phyloP scores from a whole-genome alignment of 495 filamentous ascomycete species.

The Terfezia claveryi region DNA sequence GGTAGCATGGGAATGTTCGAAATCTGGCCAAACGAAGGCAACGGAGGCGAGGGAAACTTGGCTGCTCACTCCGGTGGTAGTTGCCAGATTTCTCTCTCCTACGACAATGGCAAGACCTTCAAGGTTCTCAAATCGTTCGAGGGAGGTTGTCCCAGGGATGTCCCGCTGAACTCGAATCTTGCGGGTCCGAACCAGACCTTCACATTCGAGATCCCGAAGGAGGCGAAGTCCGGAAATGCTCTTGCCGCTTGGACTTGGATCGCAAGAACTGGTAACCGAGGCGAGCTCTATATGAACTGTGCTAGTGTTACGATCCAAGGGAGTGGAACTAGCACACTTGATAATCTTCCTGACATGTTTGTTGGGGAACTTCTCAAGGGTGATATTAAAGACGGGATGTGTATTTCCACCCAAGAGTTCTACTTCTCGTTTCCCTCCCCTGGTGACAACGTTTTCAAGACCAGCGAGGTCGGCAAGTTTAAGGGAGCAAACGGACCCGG shows the following conservation, averaged over 20 bases:
- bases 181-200: conserved; percentile 23
- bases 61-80: conserved; percentile 26
- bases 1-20: conserved; percentile 23
- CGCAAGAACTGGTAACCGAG: conserved; percentile 26
- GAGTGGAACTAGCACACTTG: conserved; percentile 13
- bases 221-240: conserved; percentile 22
- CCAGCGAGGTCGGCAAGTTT: background rate
- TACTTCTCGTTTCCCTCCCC: conserved; percentile 10
- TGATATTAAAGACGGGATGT: conserved; percentile 9
- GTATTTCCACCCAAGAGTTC: conserved; percentile 8
- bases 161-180: conserved; percentile 8
- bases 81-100: conserved; percentile 28
- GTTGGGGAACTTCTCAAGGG: conserved; percentile 28
- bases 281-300: conserved; percentile 34
- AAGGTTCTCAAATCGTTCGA: conserved; percentile 24
- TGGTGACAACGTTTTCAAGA: conserved; percentile 5
- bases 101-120: conserved; percentile 20
- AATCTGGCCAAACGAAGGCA: conserved; percentile 16
- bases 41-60: conserved; percentile 13
- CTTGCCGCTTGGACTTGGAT: conserved; percentile 25
- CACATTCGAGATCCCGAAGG: conserved; percentile 27
- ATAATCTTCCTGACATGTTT: conserved; percentile 28
- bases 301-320: conserved; percentile 26
- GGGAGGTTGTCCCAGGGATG: conserved; percentile 23
- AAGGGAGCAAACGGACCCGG: background rate